Conservation (phyloP, 2,329 filamentous ascomycete genomes). For the Colletotrichum lindemuthianum region DNA sequence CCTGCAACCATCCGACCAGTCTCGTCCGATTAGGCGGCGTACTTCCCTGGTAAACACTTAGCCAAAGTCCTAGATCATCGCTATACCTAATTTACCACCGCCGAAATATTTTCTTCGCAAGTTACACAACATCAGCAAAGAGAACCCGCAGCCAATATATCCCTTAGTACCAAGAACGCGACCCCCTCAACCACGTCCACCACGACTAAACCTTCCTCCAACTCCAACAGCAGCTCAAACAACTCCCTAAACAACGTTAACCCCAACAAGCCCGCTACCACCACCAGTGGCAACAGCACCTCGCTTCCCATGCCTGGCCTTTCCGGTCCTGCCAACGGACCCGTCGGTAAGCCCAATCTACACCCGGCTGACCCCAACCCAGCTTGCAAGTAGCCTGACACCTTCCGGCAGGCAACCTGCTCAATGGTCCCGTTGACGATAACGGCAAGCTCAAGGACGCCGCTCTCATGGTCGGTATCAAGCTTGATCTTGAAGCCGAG, state of each 20-base stretch:
- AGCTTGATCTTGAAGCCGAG: conserved; percentile 71
- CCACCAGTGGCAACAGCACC: conserved; percentile 52
- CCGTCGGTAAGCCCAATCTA: conserved; percentile 28
- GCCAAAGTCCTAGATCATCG: too few species aligned
- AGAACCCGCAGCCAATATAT: conserved; percentile 49
- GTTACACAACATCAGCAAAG: not conserved
- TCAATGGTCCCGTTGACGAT: conserved; percentile 66
- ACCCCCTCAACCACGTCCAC: conserved; percentile 34
- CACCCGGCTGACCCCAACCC: too few species aligned
- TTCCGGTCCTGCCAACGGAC: conserved; percentile 47
- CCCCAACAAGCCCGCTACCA: conserved; percentile 17
- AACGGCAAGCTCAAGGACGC: conserved; percentile 67
- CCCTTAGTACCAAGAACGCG: conserved; percentile 48
- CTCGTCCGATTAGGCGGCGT: too few species aligned
- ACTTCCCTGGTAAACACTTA: too few species aligned
- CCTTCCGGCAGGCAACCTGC: conserved; percentile 56
- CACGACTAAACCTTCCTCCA: conserved; percentile 48
- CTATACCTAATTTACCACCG: too few species aligned
- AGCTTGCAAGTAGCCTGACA: not conserved
- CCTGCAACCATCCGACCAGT: not conserved
- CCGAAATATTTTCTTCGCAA: too few species aligned
- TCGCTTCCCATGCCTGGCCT: conserved; percentile 55
- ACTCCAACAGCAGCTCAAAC: conserved; percentile 27
- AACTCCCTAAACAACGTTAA: conserved; percentile 27
- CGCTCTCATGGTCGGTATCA: conserved; percentile 69